Conservation (phyloP, 1,139 yeast genomes). For the Suhomyces taliae region DNA sequence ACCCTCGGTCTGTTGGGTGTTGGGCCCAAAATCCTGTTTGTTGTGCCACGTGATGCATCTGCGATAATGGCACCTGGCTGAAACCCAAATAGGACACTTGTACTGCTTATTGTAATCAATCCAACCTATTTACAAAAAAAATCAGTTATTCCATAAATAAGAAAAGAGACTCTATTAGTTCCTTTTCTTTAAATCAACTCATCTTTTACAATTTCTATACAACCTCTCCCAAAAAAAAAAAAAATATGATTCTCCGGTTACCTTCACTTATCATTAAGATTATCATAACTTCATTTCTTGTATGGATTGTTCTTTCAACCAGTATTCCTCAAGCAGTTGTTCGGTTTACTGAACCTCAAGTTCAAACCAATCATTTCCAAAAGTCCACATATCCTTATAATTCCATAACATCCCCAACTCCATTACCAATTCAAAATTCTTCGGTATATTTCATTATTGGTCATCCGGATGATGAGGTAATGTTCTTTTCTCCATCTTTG, state of each 20-base stretch:
- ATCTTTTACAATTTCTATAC: no score
- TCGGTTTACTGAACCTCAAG: constrained; percentile 30
- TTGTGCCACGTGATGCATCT: constrained; percentile 2
- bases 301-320: constrained; percentile 45
- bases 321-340: constrained; percentile 38
- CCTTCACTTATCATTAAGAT: constrained; percentile 16
- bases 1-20: constrained; percentile 5
- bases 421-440: constrained; percentile 35
- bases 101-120: not conserved
- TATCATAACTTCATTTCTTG: constrained; percentile 25
- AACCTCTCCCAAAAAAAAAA: no score
- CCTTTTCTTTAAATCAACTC: no score
- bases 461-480: constrained; percentile 98
- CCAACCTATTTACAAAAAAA: no score
- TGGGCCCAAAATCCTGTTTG: not conserved
- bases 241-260: constrained; percentile 18
- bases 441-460: constrained; percentile 64
- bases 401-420: constrained; percentile 38
- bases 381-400: constrained; percentile 34
- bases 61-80: not conserved
- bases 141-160: no score
- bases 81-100: not conserved
- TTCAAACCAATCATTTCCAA: constrained; percentile 26
- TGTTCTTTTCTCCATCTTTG: constrained; percentile 90
- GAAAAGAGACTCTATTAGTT: no score